phyloP scores from a whole-genome alignment of 768 basidiomycete genomes.

The Dentipellis fragilis region DNA sequence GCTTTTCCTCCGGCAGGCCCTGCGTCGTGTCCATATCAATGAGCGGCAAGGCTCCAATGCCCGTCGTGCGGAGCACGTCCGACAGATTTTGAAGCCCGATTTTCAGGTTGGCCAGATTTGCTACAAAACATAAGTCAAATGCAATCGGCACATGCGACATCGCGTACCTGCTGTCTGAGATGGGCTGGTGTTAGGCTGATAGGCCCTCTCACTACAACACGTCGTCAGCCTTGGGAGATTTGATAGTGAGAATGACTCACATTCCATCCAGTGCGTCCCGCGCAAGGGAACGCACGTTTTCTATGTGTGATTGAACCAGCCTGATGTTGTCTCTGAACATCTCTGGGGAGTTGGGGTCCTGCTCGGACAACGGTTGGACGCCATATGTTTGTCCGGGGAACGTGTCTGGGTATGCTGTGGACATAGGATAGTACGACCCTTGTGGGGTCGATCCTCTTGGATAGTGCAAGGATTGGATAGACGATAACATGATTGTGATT shows the following conservation, averaged over 20 bases:
- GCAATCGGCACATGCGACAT: background rate
- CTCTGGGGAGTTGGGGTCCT: background rate
- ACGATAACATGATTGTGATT: too few relatives aligned
- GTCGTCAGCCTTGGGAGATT: too few relatives aligned
- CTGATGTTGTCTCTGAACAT: background rate
- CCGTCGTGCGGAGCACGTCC: background rate
- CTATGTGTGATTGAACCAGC: background rate
- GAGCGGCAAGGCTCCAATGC: background rate
- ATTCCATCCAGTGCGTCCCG: background rate
- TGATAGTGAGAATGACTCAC: too few relatives aligned
- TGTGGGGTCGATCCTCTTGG: too few relatives aligned
- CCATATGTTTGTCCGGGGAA: too few relatives aligned
- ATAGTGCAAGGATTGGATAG: too few relatives aligned
- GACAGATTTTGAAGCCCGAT: background rate
- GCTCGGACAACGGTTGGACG: too few relatives aligned
- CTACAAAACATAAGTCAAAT: background rate
- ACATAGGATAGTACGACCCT: too few relatives aligned
- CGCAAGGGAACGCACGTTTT: background rate
- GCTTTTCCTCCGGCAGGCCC: background rate
- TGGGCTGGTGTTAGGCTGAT: background rate
- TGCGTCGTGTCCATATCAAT: background rate
- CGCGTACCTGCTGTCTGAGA: background rate
- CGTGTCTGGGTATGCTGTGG: too few relatives aligned
- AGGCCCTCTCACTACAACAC: background rate
- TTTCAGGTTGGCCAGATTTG: background rate